Base-by-base conservation (phyloP, 371 early-diverging fungal species). In the Cokeromyces recurvatus region DNA sequence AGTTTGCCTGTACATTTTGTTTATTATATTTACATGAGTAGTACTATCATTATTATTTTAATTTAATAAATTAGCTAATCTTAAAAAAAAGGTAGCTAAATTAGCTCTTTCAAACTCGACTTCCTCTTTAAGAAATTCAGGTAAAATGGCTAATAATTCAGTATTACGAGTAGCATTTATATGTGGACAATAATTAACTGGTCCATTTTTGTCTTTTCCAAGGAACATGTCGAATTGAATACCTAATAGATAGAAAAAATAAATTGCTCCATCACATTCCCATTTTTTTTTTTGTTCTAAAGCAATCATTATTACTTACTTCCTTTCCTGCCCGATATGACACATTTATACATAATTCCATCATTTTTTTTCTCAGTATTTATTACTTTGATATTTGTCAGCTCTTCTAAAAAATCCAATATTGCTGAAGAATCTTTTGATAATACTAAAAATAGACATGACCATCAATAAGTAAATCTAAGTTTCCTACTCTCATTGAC, bases 301-400 rank as follows among this genome's bases (percentile, higher is more conserved):
- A n/a, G n/a, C n/a, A n/a, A n/a, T n/a, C n/a, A n/a, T n/a, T 19
- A 9, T 10, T 21, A 51, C 55, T 43, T 60, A 60, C 60, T 44
- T 27, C 60, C 60, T 17, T 46, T 51, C 8, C 23, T 47, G 4
- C 60, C 60, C 19, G 34, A 29, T n/a, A 55, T 47, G 4, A 41
- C 20, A 27, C 55, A 60, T n/a, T 31, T 51, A 25, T 51, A 60
- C 17, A 43, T 16, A 22, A 25, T 44, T 1, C 40, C 34, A 1
- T 36, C 43, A 3, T 43, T 15, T 0, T 22, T 43, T 22, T 24
- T 55, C 32, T 48, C 48, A 9, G 38, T 23, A 21, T 47, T 52
- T 35, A 32, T 51, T 8, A 55, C 23, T 1, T 41, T 11, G 7
- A 55, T 7, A 1, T 52, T 51, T 4, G 60, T 55, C 19, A 60